Evolutionary conservation across 2,329 filamentous ascomycete species (phyloP).

Genomic region (Alternaria hordeiaustralica): DNA sequence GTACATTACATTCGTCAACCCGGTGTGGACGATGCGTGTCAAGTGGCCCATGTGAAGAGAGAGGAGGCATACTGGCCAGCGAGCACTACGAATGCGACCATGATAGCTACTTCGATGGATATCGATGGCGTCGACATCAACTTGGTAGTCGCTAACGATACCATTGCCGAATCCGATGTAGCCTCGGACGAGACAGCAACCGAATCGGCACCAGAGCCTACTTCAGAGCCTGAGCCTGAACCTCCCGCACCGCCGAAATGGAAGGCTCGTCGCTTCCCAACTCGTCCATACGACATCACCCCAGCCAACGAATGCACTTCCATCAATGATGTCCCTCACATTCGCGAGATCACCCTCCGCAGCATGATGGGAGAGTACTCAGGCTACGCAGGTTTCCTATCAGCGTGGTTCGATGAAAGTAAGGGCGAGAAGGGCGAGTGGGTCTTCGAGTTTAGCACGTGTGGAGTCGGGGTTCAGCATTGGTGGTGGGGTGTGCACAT

Average conservation of each 20-base stretch:
- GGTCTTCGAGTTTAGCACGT: conserved; percentile 81
- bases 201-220: conserved; percentile 1
- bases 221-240: not conserved
- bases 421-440: conserved; percentile 77
- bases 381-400: conserved; percentile 89
- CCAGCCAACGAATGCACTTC: conserved; percentile 34
- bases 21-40: conserved; percentile 19
- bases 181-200: not conserved
- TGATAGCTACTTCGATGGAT: not conserved
- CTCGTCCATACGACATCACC: conserved; percentile 37
- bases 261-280: conserved; percentile 31
- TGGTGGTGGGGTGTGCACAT: conserved; percentile 90
- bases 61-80: conserved; percentile 25
- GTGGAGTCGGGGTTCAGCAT: conserved; percentile 83
- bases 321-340: conserved; percentile 55
- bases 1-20: conserved; percentile 67
- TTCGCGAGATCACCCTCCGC: conserved; percentile 89
- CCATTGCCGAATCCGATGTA: not conserved
- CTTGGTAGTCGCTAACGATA: conserved; percentile 7
- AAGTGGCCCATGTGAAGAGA: conserved; percentile 5
- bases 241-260: conserved; percentile 19
- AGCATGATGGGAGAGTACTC: conserved; percentile 98
- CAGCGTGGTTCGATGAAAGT: conserved; percentile 82
- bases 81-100: conserved; percentile 2
- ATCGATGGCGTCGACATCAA: conserved; percentile 1